These are phyloP conservation scores for Cystobasidium onofrii DNA, from an alignment of 768 basidiomycete species.

Conservation along the genomic window DNA sequence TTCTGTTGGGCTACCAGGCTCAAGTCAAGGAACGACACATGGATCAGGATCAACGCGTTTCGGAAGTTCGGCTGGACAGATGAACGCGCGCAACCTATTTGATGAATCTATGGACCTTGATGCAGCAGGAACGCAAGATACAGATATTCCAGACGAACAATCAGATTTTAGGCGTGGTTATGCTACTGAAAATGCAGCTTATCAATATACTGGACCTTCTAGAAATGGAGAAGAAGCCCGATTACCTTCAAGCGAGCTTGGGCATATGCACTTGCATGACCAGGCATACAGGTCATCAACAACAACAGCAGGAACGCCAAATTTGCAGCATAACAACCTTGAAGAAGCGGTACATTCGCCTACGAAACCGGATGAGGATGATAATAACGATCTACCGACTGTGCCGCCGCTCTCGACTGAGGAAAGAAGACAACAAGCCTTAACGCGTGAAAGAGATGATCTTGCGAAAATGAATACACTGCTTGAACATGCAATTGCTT, in stretches of 20 bases:
- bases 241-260: background rate
- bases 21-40: background rate
- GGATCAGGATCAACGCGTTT: background rate
- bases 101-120: conserved; percentile 9
- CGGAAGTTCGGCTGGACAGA: background rate
- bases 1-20: background rate
- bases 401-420: background rate
- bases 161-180: background rate
- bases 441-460: conserved; percentile 24
- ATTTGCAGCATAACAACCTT: background rate
- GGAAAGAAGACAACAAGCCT: background rate
- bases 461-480: conserved; percentile 31
- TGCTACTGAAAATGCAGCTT: background rate
- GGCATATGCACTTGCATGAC: background rate
- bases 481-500: conserved; percentile 24
- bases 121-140: conserved; percentile 1
- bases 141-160: background rate
- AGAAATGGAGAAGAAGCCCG: background rate
- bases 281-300: background rate
- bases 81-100: conserved; percentile 4
- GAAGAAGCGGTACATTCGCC: background rate
- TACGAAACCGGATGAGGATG: background rate
- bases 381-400: background rate
- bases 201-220: background rate
- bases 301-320: background rate